Conservation (phyloP, 163 green algal species). For the Prototheca cutis region DNA sequence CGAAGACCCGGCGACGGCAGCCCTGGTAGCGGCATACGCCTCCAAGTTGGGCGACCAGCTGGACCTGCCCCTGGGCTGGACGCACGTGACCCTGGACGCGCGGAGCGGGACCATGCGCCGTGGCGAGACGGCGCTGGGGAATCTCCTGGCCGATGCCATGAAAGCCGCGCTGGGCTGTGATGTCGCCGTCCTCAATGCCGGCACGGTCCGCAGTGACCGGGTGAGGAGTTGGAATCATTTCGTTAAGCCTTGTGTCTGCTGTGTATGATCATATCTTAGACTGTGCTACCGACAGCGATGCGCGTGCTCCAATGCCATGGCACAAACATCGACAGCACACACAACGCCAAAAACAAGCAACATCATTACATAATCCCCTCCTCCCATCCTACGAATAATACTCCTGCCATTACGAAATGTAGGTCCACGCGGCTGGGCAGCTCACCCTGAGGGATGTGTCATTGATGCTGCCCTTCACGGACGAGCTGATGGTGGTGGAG, state of each 20-base stretch:
- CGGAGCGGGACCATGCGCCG: slow-evolving; percentile 49
- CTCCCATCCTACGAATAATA: not conserved
- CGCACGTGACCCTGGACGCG: slow-evolving; percentile 44
- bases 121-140: slow-evolving; percentile 57
- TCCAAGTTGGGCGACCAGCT: slow-evolving; percentile 15
- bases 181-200: slow-evolving; percentile 50
- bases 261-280: no score
- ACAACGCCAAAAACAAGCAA: no score
- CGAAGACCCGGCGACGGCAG: slow-evolving; percentile 21
- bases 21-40: not conserved
- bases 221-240: no score
- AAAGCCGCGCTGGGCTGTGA: slow-evolving; percentile 33
- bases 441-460: slow-evolving; percentile 49
- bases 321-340: no score
- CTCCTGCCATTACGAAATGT: no score
- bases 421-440: slow-evolving; percentile 27
- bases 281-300: no score
- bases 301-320: no score
- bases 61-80: slow-evolving; percentile 46
- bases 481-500: slow-evolving; percentile 47
- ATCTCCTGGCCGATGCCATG: slow-evolving; percentile 51
- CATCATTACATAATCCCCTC: no score
- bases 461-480: slow-evolving; percentile 62
- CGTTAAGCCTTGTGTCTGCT: no score
- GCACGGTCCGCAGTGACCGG: slow-evolving; percentile 48